Conservation (phyloP, 352 stramenopile species). For the Aphanomyces astaci region DNA sequence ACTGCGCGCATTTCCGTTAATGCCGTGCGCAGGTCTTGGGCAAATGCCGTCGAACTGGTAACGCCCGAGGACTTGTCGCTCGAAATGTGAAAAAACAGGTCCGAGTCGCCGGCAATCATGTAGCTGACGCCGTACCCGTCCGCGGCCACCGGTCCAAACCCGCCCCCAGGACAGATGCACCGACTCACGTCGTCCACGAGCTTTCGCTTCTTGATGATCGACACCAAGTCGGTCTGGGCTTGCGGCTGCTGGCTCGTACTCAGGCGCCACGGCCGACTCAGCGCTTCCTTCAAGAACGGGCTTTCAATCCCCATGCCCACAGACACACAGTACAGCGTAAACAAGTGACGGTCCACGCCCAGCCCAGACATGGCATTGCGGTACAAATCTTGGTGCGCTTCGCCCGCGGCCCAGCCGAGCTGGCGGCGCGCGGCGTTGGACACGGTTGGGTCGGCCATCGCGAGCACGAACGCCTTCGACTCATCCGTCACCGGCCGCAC, state of each 20-base stretch:
- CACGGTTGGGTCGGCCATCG: constrained; percentile 62
- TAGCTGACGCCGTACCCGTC: constrained; percentile 89
- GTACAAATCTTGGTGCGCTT: constrained; percentile 89
- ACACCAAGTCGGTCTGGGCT: constrained; percentile 55
- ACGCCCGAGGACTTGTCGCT: constrained; percentile 71
- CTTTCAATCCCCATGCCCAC: constrained; percentile 82
- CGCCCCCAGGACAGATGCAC: constrained; percentile 64
- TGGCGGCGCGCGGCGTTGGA: constrained; percentile 70
- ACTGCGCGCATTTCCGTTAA: constrained; percentile 74
- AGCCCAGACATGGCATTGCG: constrained; percentile 82
- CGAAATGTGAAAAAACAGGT: constrained; percentile 88
- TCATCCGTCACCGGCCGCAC: constrained; percentile 86
- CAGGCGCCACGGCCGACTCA: constrained; percentile 76
- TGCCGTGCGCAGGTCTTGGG: constrained; percentile 58
- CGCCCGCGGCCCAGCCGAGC: constrained; percentile 81
- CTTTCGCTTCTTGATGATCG: constrained; percentile 42
- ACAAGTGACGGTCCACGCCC: constrained; percentile 93
- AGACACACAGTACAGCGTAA: constrained; percentile 90
- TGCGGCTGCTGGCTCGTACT: constrained; percentile 87
- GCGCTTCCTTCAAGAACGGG: constrained; percentile 80
- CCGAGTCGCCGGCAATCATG: constrained; percentile 83
- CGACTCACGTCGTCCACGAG: constrained; percentile 56
- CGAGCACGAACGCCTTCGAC: constrained; percentile 86
- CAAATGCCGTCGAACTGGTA: constrained; percentile 79
- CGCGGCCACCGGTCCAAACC: constrained; percentile 84